Conservation (phyloP, 352 stramenopile genomes). For the Pythium plurisporium region DNA sequence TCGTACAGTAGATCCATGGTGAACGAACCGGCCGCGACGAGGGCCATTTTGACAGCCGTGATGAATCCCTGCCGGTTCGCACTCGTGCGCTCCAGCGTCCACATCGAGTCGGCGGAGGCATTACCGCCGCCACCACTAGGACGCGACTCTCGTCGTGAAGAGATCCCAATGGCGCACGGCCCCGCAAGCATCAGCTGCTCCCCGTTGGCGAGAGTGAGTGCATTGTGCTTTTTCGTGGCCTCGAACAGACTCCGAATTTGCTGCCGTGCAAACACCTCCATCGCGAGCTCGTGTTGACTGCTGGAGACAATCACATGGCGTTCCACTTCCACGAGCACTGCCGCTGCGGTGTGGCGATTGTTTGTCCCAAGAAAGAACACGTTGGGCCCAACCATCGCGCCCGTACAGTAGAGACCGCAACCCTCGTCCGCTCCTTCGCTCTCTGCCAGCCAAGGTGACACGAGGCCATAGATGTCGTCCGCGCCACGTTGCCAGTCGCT, state of each 20-base stretch:
- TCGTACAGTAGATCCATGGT: constrained; percentile 16
- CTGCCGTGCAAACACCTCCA: constrained; percentile 47
- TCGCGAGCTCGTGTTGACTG: constrained; percentile 35
- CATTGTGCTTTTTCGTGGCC: constrained; percentile 12
- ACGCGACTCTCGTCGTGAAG: neutral
- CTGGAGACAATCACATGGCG: constrained; percentile 38
- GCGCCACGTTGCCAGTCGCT: constrained; percentile 2
- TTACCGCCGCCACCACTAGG: neutral
- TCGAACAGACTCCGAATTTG: constrained; percentile 41
- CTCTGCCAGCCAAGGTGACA: constrained; percentile 2
- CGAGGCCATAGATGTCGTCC: neutral
- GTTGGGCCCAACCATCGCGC: constrained; percentile 2
- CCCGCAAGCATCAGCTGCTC: constrained; percentile 8
- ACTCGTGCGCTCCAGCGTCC: constrained; percentile 24
- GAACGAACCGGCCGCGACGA: constrained; percentile 33
- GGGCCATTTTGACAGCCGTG: constrained; percentile 39
- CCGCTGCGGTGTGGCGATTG: neutral
- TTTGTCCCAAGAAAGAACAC: neutral
- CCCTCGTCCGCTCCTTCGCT: constrained; percentile 7
- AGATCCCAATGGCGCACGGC: constrained; percentile 8
- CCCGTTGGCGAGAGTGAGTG: neutral
- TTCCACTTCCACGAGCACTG: constrained; percentile 18
- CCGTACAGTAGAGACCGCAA: constrained; percentile 11
- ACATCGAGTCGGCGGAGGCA: neutral
- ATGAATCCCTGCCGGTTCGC: constrained; percentile 37